These are phyloP conservation scores for Kitagawia praeruptora DNA, from an alignment of 129 eudicot genomes.

Conservation along the genomic window DNA sequence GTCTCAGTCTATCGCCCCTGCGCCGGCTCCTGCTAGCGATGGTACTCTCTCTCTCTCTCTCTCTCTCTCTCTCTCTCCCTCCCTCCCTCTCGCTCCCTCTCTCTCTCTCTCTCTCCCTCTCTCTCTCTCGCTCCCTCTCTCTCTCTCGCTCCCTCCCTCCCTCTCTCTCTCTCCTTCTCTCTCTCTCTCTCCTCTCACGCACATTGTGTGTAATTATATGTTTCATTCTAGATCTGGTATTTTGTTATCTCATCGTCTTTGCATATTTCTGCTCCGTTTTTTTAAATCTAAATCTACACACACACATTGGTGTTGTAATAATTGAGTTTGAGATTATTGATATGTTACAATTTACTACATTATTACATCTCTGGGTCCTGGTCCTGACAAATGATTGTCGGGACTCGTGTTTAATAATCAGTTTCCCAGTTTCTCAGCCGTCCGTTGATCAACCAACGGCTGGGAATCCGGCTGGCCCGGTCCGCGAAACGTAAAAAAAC, in stretches of 20 bases:
- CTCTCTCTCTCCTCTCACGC: not conserved
- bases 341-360: not conserved
- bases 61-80: not conserved
- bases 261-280: not conserved
- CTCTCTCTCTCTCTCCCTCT: not conserved
- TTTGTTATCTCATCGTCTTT: not conserved
- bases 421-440: no score
- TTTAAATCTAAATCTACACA: not conserved
- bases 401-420: no score
- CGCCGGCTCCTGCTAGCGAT: constrained; percentile 48
- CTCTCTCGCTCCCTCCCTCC: not conserved
- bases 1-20: constrained; percentile 29
- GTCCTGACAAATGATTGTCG: no score
- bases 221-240: not conserved
- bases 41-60: constrained; percentile 26
- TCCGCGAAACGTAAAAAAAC: no score
- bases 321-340: not conserved
- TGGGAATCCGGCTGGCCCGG: no score
- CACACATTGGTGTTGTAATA: not conserved
- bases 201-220: not conserved
- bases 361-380: no score
- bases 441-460: no score
- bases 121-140: not conserved
- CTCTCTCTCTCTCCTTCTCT: not conserved
- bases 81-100: not conserved